Conservation (phyloP, 352 stramenopile species). For the Phytophthora capsici region DNA sequence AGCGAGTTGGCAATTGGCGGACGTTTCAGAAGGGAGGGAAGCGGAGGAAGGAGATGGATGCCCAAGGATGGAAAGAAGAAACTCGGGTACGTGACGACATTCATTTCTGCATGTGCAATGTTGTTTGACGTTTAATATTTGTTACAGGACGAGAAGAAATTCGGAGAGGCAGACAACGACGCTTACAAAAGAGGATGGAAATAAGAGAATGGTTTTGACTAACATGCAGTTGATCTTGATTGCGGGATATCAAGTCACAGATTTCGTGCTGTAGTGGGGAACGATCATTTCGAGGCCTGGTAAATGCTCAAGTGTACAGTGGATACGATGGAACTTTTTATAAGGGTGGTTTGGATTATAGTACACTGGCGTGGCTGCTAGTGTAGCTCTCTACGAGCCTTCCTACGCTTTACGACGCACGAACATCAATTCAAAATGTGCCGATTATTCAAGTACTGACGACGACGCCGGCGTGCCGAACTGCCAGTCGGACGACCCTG, state of each 20-base stretch:
- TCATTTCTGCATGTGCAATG: not conserved
- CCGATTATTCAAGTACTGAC: constrained; percentile 27
- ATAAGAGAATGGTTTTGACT: constrained; percentile 49
- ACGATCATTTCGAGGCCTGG: too few species aligned
- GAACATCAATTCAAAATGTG: constrained; percentile 20
- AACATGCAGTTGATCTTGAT: too few species aligned
- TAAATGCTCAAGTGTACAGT: not conserved
- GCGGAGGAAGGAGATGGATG: constrained; percentile 63
- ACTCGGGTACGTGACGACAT: constrained; percentile 43
- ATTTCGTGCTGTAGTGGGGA: too few species aligned
- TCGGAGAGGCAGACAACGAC: constrained; percentile 69
- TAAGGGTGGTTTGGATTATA: constrained; percentile 34
- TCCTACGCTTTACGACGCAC: constrained; percentile 36
- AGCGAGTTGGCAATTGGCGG: constrained; percentile 83
- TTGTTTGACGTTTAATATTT: not conserved
- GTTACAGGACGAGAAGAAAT: constrained; percentile 59
- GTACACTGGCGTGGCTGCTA: constrained; percentile 34
- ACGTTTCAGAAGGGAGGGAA: constrained; percentile 82
- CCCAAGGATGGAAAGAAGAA: constrained; percentile 71
- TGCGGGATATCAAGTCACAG: too few species aligned
- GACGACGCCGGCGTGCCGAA: constrained; percentile 32
- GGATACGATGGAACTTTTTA: constrained; percentile 16
- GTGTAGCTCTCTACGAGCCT: constrained; percentile 35
- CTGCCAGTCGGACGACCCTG: constrained; percentile 30
- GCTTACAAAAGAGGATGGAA: constrained; percentile 86